A percentile compares a stretch with the other conserved stretches of the same genome.
Evolutionary conservation across 2,329 filamentous ascomycete genomes (phyloP).

Genomic region (Penicillium verrucosum): DNA sequence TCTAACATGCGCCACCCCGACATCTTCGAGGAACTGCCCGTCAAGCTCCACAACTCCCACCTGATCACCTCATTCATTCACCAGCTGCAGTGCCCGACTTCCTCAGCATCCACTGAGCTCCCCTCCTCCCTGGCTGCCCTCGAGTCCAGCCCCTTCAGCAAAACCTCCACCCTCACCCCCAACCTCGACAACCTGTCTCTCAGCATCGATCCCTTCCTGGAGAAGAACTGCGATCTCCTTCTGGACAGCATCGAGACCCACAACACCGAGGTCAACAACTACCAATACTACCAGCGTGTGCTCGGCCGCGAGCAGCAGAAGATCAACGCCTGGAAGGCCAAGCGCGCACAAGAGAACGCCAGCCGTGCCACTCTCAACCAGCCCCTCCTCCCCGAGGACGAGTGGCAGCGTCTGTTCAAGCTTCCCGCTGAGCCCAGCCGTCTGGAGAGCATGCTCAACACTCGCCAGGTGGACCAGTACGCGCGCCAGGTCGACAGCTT

Average conservation of each 20-base stretch:
- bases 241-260: constrained; percentile 96
- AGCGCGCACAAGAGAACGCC: constrained; percentile 94
- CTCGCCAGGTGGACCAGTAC: constrained; percentile 95
- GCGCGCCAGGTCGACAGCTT: constrained; percentile 96
- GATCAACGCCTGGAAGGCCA: constrained; percentile 93
- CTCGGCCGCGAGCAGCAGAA: constrained; percentile 91
- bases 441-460: constrained; percentile 90
- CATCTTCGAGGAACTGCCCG: constrained; percentile 84
- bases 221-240: constrained; percentile 95
- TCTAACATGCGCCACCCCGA: constrained; percentile 91
- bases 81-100: constrained; percentile 71
- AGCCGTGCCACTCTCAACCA: constrained; percentile 84
- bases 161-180: constrained; percentile 68
- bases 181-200: constrained; percentile 89
- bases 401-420: constrained; percentile 98
- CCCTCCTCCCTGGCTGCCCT: constrained; percentile 78
- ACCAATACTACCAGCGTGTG: constrained; percentile 94
- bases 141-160: constrained; percentile 59
- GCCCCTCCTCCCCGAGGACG: constrained; percentile 83
- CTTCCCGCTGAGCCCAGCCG: constrained; percentile 90
- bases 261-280: constrained; percentile 99
- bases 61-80: constrained; percentile 93
- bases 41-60: constrained; percentile 93
- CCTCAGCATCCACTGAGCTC: constrained; percentile 66
- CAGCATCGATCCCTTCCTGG: constrained; percentile 92